Conservation (phyloP, 768 basidiomycete species). For the Leccinum rimulosum region DNA sequence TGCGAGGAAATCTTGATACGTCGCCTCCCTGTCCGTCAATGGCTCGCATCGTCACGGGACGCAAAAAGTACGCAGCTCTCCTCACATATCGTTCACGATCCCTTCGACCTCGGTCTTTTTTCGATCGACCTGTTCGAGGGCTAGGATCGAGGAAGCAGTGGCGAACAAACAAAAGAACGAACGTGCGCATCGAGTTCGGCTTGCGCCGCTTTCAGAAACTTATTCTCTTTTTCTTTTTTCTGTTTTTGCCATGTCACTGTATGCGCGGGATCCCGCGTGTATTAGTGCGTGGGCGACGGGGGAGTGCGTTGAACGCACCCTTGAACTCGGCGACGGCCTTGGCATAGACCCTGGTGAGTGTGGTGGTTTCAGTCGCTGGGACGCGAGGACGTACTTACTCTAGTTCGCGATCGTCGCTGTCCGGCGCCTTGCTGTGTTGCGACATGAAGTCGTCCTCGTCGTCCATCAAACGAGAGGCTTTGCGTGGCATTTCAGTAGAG, state of each 20-base stretch:
- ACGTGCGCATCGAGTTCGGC: conserved; percentile 30
- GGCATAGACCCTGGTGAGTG: conserved; percentile 24
- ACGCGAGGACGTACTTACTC: conserved; percentile 19
- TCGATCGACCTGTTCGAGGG: conserved; percentile 17
- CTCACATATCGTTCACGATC: conserved; percentile 28
- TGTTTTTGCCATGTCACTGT: conserved; percentile 35
- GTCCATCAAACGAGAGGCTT: conserved; percentile 3
- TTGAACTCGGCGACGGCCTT: conserved; percentile 33
- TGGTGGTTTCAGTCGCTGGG: not conserved
- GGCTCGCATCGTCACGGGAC: not conserved
- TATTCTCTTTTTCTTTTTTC: conserved; percentile 24
- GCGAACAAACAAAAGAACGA: not conserved
- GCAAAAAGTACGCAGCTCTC: conserved; percentile 7
- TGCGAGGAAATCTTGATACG: conserved; percentile 26
- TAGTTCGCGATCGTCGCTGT: conserved; percentile 28
- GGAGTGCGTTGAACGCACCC: conserved; percentile 13
- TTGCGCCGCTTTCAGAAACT: conserved; percentile 20
- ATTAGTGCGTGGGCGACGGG: not conserved
- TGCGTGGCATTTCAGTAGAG: conserved; percentile 13
- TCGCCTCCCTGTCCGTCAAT: conserved; percentile 16
- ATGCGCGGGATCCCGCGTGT: not conserved
- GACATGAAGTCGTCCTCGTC: conserved; percentile 19
- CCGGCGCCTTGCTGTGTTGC: conserved; percentile 15
- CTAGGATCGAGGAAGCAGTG: not conserved
- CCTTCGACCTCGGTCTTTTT: conserved; percentile 19